A percentile compares a stretch with the other conserved stretches of the same genome.
phyloP scores from a whole-genome alignment of 2,329 filamentous ascomycete species.

The Aureobasidium zeae region DNA sequence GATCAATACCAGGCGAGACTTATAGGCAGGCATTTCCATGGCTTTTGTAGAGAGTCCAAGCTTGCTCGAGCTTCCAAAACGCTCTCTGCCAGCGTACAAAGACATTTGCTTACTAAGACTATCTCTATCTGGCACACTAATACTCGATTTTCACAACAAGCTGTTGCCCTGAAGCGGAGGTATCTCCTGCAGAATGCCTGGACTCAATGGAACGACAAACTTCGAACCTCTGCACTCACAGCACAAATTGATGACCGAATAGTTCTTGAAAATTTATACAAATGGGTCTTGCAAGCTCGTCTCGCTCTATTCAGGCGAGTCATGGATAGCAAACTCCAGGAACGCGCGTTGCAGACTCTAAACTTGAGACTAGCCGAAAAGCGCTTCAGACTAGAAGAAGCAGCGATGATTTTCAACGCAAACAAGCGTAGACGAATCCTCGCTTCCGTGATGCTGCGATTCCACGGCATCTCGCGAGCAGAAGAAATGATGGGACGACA shows the following conservation, averaged over 20 bases:
- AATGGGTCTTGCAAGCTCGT: constrained; percentile 48
- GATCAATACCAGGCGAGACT: background rate
- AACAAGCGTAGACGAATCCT: constrained; percentile 23
- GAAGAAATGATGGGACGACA: constrained; percentile 30
- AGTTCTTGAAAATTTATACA: constrained; percentile 48
- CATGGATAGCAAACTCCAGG: constrained; percentile 22
- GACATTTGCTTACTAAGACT: constrained; percentile 30
- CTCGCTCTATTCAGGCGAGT: constrained; percentile 33
- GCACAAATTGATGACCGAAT: constrained; percentile 48
- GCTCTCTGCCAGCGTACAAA: background rate
- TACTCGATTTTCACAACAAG: constrained; percentile 30
- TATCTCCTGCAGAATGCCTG: constrained; percentile 49
- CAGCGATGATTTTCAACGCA: constrained; percentile 20
- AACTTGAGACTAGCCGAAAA: constrained; percentile 13
- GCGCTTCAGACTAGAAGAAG: constrained; percentile 16
- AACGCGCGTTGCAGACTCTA: constrained; percentile 19
- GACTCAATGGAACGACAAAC: constrained; percentile 53
- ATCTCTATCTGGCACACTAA: constrained; percentile 44
- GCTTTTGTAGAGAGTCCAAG: constrained; percentile 1
- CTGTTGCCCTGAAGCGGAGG: constrained; percentile 41
- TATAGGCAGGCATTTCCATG: background rate
- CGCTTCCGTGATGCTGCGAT: constrained; percentile 22
- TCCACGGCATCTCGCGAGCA: constrained; percentile 24
- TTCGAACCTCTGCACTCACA: constrained; percentile 45
- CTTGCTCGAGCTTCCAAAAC: background rate